A percentile compares a stretch with the other conserved stretches of the same genome.
Conservation (phyloP, 2,329 filamentous ascomycete genomes). For the Aspergillus sp. region DNA sequence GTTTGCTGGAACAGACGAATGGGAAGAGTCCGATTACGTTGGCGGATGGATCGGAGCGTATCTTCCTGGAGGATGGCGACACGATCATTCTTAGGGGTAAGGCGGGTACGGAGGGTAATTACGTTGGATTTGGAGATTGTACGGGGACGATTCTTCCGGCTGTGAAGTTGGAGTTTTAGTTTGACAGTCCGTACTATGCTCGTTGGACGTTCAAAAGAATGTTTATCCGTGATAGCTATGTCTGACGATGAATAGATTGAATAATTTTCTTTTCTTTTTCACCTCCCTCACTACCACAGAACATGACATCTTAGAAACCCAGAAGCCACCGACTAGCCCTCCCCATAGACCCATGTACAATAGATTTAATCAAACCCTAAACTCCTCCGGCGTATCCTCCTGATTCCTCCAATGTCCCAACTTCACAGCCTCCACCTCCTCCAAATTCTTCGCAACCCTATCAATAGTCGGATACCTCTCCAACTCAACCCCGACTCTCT, state of each 20-base stretch:
- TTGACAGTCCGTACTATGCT: slow-evolving; percentile 1
- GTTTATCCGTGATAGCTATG: slow-evolving; percentile 5
- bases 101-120: slow-evolving; percentile 63
- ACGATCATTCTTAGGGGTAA: slow-evolving; percentile 65
- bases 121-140: slow-evolving; percentile 77
- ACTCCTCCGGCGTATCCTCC: slow-evolving; percentile 53
- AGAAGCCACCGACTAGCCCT: not conserved
- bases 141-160: slow-evolving; percentile 60
- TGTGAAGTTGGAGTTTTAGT: slow-evolving; percentile 23
- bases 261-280: not conserved
- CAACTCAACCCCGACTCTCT: slow-evolving; percentile 56
- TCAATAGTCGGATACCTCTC: slow-evolving; percentile 48
- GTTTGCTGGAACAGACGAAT: slow-evolving; percentile 69
- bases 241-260: not conserved
- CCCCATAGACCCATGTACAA: not conserved
- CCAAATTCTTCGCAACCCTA: slow-evolving; percentile 48
- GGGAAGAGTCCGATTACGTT: slow-evolving; percentile 66
- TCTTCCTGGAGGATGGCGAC: slow-evolving; percentile 74
- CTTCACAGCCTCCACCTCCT: slow-evolving; percentile 51
- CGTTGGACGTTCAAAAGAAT: slow-evolving; percentile 6
- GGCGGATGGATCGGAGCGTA: slow-evolving; percentile 64
- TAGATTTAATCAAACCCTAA: slow-evolving; percentile 26
- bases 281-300: not conserved
- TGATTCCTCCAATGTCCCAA: slow-evolving; percentile 56
- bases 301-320: not conserved